Evolutionary conservation across 352 stramenopile genomes (phyloP).

Genomic region (Phytophthora chlamydospora): DNA sequence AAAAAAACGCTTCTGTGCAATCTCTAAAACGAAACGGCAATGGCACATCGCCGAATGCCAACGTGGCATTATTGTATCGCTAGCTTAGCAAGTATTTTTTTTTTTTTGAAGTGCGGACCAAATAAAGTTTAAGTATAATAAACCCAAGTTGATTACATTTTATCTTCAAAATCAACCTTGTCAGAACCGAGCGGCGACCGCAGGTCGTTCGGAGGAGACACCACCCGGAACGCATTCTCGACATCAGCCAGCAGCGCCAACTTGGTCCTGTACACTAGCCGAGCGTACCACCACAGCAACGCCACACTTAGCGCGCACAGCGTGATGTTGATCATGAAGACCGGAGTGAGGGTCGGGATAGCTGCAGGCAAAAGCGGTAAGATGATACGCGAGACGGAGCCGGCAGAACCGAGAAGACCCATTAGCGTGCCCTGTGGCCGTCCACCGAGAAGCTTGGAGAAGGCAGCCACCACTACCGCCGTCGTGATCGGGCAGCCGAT

Average conservation of each 20-base stretch:
- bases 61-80: no score
- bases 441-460: constrained; percentile 78
- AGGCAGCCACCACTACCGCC: constrained; percentile 73
- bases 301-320: constrained; percentile 63
- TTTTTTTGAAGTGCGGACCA: no score
- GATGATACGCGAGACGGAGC: constrained; percentile 77
- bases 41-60: no score
- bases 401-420: constrained; percentile 75
- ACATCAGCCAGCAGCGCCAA: constrained; percentile 47
- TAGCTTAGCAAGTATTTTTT: no score
- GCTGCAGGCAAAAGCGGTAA: constrained; percentile 74
- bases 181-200: constrained; percentile 56
- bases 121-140: no score
- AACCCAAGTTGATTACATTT: no score
- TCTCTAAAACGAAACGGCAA: no score
- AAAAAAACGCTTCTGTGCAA: no score
- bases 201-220: constrained; percentile 40
- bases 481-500: constrained; percentile 83
- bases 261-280: constrained; percentile 61
- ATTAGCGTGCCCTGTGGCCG: constrained; percentile 83
- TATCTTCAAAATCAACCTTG: constrained; percentile 41
- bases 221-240: constrained; percentile 38
- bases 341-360: constrained; percentile 65
- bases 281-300: constrained; percentile 74
- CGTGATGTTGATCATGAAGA: constrained; percentile 79